phyloP scores from a whole-genome alignment of 1,284 basidiomycete species.

The Cutaneotrichosporon cavernicola region DNA sequence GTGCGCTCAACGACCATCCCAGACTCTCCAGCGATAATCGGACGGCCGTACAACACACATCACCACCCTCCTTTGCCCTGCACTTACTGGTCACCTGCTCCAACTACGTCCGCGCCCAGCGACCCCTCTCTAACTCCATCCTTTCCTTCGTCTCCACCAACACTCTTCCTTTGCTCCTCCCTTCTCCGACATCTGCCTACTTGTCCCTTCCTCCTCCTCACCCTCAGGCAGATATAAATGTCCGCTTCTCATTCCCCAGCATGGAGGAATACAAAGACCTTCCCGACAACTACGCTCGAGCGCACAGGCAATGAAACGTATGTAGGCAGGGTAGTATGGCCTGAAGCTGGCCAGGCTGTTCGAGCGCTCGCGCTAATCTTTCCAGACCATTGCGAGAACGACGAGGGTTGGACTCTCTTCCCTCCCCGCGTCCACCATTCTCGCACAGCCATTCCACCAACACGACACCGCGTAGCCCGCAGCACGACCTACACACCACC shows the following conservation, averaged over 20 bases:
- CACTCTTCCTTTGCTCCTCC: neutral
- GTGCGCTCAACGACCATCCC: neutral
- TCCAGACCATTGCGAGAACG: slow-evolving; percentile 3
- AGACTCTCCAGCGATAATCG: neutral
- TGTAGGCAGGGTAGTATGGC: neutral
- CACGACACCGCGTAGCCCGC: slow-evolving; percentile 1
- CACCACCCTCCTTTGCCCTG: slow-evolving; percentile 3
- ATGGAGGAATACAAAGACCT: slow-evolving; percentile 2
- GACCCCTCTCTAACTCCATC: neutral
- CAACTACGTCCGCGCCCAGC: neutral
- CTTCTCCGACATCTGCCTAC: neutral
- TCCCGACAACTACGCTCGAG: neutral
- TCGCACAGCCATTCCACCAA: neutral
- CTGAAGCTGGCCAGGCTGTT: neutral
- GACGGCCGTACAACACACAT: neutral
- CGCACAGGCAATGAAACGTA: slow-evolving; percentile 7
- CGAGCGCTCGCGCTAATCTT: neutral
- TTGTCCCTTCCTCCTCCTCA: neutral
- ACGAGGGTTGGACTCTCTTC: neutral
- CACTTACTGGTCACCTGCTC: neutral
- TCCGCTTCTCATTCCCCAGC: neutral
- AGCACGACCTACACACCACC: neutral
- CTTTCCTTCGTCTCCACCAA: slow-evolving; percentile 3
- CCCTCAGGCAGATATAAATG: neutral
- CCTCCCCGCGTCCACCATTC: slow-evolving; percentile 7